Evolutionary conservation across 176 grass and related monocot species (phyloP).

Genomic region (Cymbopogon citratus): DNA sequence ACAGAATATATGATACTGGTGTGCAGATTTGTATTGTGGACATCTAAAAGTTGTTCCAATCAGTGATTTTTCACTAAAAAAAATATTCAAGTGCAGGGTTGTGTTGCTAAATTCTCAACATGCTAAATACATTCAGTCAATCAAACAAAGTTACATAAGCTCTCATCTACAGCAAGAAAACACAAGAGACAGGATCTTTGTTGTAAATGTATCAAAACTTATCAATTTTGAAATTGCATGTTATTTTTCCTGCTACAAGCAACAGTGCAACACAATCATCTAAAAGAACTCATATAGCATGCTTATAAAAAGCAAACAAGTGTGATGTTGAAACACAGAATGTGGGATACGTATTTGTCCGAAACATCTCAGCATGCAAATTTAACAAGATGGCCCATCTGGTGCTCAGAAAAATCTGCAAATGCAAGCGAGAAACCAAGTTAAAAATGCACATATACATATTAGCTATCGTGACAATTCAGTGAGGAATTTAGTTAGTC

Average conservation of each 20-base stretch:
- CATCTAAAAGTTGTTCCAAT: background rate
- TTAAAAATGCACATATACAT: constrained; percentile 14
- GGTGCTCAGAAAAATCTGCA: constrained; percentile 99
- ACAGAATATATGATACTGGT: background rate
- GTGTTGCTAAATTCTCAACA: background rate
- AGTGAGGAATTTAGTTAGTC: background rate
- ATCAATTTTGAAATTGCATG: background rate
- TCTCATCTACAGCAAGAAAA: background rate
- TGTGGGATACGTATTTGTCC: constrained; percentile 91
- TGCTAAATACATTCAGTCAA: constrained; percentile 12
- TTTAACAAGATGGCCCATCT: constrained; percentile 99
- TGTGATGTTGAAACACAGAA: constrained; percentile 12
- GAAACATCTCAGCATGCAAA: constrained; percentile 99
- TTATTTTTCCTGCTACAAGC: background rate
- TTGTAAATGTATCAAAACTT: background rate
- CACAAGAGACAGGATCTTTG: background rate
- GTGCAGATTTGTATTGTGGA: background rate
- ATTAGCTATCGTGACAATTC: background rate
- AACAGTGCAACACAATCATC: background rate
- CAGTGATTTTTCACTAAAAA: too few relatives aligned
- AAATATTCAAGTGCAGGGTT: background rate
- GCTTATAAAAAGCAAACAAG: constrained; percentile 10
- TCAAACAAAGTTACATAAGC: background rate
- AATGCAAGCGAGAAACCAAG: constrained; percentile 18
- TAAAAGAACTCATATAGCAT: background rate